Evolutionary conservation across 2,329 filamentous ascomycete species (phyloP).

Genomic region (Nannizziopsis barbatae): DNA sequence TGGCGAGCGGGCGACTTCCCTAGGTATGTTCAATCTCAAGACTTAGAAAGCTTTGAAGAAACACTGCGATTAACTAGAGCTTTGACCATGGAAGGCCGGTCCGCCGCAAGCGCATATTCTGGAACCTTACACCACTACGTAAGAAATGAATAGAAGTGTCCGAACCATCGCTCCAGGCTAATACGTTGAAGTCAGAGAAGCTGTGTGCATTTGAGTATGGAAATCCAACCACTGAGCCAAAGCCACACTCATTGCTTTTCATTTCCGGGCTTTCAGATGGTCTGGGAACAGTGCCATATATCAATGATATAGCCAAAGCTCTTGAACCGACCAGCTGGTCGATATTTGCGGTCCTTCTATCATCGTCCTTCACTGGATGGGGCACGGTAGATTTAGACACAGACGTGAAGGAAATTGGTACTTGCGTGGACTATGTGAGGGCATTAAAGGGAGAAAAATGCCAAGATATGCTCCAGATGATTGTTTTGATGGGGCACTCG

Average conservation of each 20-base stretch:
- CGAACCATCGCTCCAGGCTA: neutral
- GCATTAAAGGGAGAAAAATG: conserved; percentile 20
- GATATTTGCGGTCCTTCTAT: conserved; percentile 41
- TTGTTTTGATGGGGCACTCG: conserved; percentile 59
- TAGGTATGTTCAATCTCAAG: too few species aligned
- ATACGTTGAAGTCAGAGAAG: conserved; percentile 22
- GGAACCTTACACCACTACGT: conserved; percentile 32
- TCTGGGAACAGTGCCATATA: conserved; percentile 45
- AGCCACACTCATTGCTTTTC: conserved; percentile 45
- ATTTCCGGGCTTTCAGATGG: conserved; percentile 50
- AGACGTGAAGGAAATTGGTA: conserved; percentile 45
- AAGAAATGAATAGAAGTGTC: conserved; percentile 12
- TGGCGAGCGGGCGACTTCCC: too few species aligned
- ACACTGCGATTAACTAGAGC: too few species aligned
- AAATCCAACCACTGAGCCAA: conserved; percentile 18
- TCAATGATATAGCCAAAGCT: conserved; percentile 38
- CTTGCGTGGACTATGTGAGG: conserved; percentile 43
- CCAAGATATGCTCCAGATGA: conserved; percentile 32
- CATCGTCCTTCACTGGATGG: conserved; percentile 46
- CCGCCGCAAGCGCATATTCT: conserved; percentile 11
- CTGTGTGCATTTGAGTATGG: conserved; percentile 35
- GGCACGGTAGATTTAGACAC: conserved; percentile 42
- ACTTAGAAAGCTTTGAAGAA: too few species aligned
- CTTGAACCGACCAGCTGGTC: conserved; percentile 43
- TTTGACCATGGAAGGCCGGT: too few species aligned